Evolutionary conservation across 345 rosid genomes (phyloP).

Genomic region (Durio zibethinus): DNA sequence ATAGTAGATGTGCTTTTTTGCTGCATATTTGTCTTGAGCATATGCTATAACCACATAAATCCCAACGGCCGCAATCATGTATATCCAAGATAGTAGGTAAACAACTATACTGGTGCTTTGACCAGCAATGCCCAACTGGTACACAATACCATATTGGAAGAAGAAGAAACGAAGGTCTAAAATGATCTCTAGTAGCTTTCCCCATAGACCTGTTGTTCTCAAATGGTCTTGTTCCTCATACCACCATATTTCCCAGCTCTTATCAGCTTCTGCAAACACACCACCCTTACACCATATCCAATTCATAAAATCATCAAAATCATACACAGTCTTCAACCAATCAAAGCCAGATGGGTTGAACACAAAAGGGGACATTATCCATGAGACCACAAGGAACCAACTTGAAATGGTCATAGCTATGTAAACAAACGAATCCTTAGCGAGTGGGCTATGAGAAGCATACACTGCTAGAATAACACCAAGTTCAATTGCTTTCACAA

Average conservation of each 20-base stretch:
- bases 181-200: conserved; percentile 66
- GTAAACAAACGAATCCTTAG: conserved; percentile 51
- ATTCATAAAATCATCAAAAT: conserved; percentile 68
- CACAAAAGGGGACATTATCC: conserved; percentile 84
- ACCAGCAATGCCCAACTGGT: conserved; percentile 49
- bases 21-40: conserved; percentile 68
- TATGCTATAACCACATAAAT: conserved; percentile 52
- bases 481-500: conserved; percentile 79
- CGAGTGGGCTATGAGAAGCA: conserved; percentile 60
- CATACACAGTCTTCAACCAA: conserved; percentile 87
- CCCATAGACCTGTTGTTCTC: conserved; percentile 62
- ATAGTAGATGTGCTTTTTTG: conserved; percentile 63
- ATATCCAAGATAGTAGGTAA: conserved; percentile 70
- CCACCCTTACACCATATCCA: conserved; percentile 76
- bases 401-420: conserved; percentile 68
- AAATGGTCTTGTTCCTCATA: conserved; percentile 80
- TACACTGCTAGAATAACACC: conserved; percentile 72
- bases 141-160: conserved; percentile 85
- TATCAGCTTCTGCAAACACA: conserved; percentile 54
- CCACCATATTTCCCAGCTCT: conserved; percentile 96
- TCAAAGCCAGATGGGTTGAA: conserved; percentile 90
- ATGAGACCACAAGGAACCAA: conserved; percentile 84
- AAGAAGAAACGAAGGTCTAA: conserved; percentile 79
- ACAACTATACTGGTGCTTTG: conserved; percentile 45
- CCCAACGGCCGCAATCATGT: conserved; percentile 49